Conservation (phyloP, 495 filamentous ascomycete genomes). For the Annulohypoxylon maeteangense region DNA sequence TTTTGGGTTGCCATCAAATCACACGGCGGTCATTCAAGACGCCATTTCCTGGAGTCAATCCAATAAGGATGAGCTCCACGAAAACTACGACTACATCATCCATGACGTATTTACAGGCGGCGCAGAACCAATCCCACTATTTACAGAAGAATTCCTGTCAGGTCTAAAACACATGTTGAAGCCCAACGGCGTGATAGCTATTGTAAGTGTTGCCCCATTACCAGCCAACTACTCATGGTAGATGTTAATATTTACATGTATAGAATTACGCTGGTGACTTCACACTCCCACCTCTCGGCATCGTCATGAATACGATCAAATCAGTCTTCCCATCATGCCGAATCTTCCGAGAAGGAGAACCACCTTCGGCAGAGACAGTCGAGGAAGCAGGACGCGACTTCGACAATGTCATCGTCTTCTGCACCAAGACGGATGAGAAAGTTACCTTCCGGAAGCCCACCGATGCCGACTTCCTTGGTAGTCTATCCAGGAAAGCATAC, state of each 20-base stretch:
- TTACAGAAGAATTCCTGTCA: constrained; percentile 83
- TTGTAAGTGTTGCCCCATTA: constrained; percentile 66
- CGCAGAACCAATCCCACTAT: constrained; percentile 86
- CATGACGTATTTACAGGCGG: constrained; percentile 99
- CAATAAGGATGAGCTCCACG: constrained; percentile 49
- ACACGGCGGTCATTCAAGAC: constrained; percentile 83
- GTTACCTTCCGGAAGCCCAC: constrained; percentile 76
- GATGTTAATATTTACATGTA: constrained; percentile 13
- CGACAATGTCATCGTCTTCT: constrained; percentile 89
- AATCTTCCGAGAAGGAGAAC: constrained; percentile 78
- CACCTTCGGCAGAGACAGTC: constrained; percentile 55
- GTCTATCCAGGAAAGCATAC: constrained; percentile 71
- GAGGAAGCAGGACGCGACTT: constrained; percentile 69
- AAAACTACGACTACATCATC: constrained; percentile 86
- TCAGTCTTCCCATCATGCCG: constrained; percentile 81
- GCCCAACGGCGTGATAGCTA: constrained; percentile 84
- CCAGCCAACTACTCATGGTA: background rate
- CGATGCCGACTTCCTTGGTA: constrained; percentile 75
- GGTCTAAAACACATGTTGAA: constrained; percentile 75
- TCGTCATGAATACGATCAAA: constrained; percentile 77
- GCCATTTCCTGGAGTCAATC: constrained; percentile 79
- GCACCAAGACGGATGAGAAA: constrained; percentile 59
- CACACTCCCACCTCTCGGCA: constrained; percentile 71
- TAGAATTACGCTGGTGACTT: constrained; percentile 98
- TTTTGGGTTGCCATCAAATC: constrained; percentile 81